Evolutionary conservation across 2,329 filamentous ascomycete species (phyloP).

Genomic region (Hypoxylon rubiginosum): DNA sequence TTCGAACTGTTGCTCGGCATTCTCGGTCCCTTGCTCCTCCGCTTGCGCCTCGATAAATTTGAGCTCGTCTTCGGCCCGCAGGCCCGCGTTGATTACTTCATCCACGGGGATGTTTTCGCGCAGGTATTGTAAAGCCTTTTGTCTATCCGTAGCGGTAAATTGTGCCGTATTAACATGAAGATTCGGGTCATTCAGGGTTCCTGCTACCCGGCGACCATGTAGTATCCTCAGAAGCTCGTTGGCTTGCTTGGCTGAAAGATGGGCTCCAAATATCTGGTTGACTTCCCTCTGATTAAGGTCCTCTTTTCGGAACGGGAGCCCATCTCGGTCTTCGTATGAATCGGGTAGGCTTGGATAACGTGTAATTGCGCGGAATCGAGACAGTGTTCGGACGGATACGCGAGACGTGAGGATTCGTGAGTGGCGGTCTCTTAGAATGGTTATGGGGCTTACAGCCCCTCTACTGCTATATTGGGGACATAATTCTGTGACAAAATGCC

Average conservation of each 20-base stretch:
- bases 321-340: conserved; percentile 67
- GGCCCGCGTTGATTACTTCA: conserved; percentile 71
- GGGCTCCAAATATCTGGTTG: conserved; percentile 63
- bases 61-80: conserved; percentile 74
- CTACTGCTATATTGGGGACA: conserved; percentile 42
- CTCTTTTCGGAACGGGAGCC: conserved; percentile 65
- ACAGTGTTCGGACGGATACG: conserved; percentile 48
- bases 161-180: conserved; percentile 62
- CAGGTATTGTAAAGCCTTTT: conserved; percentile 67
- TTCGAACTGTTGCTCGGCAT: conserved; percentile 41
- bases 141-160: conserved; percentile 59
- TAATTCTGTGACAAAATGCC: conserved; percentile 27
- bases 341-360: conserved; percentile 70
- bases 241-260: conserved; percentile 59
- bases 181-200: conserved; percentile 71
- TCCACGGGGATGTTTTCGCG: conserved; percentile 68
- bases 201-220: conserved; percentile 74
- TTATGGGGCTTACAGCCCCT: conserved; percentile 29
- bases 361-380: conserved; percentile 57
- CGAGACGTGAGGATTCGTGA: conserved; percentile 36
- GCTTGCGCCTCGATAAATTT: conserved; percentile 61
- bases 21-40: conserved; percentile 40
- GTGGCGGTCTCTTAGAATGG: conserved; percentile 7
- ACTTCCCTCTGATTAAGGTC: conserved; percentile 65
- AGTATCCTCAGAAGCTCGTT: conserved; percentile 70